These are phyloP conservation scores for Coemansia aciculifera DNA, from an alignment of 192 early-diverging fungal species.

Conservation along the genomic window DNA sequence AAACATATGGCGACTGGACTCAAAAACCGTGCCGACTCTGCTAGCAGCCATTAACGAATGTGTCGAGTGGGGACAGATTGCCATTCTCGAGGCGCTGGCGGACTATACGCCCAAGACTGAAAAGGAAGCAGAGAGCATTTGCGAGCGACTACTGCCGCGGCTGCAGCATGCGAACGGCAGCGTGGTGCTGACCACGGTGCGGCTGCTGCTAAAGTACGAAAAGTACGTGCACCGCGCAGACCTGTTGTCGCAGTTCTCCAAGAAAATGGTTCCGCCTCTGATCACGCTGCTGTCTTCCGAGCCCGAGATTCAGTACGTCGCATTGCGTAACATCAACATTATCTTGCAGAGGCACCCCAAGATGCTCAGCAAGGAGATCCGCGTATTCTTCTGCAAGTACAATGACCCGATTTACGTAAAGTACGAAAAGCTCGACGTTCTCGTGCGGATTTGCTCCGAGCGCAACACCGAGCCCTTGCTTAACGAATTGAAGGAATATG, in stretches of 20 bases:
- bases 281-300: conserved; percentile 86
- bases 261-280: conserved; percentile 95
- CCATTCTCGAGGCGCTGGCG: conserved; percentile 83
- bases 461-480: conserved; percentile 89
- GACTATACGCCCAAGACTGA: conserved; percentile 73
- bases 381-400: conserved; percentile 98
- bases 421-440: conserved; percentile 91
- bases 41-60: conserved; percentile 96
- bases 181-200: conserved; percentile 89
- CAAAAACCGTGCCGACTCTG: conserved; percentile 72
- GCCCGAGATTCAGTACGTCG: conserved; percentile 96
- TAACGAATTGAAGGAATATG: conserved; percentile 94
- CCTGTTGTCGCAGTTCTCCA: conserved; percentile 66
- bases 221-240: conserved; percentile 70
- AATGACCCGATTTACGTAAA: conserved; percentile 99
- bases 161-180: conserved; percentile 96
- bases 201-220: conserved; percentile 58
- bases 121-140: conserved; percentile 84
- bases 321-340: conserved; percentile 93
- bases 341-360: conserved; percentile 89
- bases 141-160: conserved; percentile 88
- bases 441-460: conserved; percentile 85
- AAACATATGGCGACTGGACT: conserved; percentile 79
- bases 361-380: conserved; percentile 86
- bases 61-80: conserved; percentile 98